phyloP scores from a whole-genome alignment of 2,329 filamentous ascomycete genomes.

The Curvularia lunata region DNA sequence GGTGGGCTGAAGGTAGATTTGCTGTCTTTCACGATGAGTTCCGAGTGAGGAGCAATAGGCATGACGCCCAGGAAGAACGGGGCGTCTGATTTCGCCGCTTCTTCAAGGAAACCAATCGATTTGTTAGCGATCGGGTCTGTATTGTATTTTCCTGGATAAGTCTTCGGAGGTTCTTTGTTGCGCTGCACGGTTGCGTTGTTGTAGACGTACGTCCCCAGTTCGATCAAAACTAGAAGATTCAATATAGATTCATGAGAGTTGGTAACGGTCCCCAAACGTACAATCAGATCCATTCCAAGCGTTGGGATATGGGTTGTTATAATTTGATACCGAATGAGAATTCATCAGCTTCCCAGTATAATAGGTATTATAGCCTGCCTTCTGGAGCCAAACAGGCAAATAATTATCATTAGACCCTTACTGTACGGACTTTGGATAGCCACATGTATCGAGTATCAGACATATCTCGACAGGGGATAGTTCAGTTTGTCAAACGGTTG shows the following conservation, averaged over 20 bases:
- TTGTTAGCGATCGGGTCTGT: slow-evolving; percentile 66
- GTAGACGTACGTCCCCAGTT: slow-evolving; percentile 65
- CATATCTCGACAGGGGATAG: no score
- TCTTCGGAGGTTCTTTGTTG: slow-evolving; percentile 62
- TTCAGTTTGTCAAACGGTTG: not conserved
- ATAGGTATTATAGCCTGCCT: slow-evolving; percentile 70
- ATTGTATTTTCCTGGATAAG: slow-evolving; percentile 61
- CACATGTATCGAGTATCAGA: slow-evolving; percentile 45
- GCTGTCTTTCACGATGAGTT: not conserved
- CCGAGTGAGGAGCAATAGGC: slow-evolving; percentile 68
- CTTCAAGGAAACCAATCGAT: slow-evolving; percentile 64
- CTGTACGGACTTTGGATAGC: slow-evolving; percentile 68
- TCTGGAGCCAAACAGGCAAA: slow-evolving; percentile 70
- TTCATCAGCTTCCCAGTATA: slow-evolving; percentile 75
- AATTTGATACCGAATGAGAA: slow-evolving; percentile 64
- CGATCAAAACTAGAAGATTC: not conserved
- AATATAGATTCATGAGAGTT: not conserved
- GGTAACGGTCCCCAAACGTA: slow-evolving; percentile 60
- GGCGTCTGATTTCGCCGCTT: slow-evolving; percentile 50
- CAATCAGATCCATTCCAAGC: slow-evolving; percentile 67
- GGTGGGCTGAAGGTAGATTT: not conserved
- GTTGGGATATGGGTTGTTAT: slow-evolving; percentile 61
- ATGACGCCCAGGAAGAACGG: slow-evolving; percentile 64
- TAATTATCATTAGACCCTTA: slow-evolving; percentile 70
- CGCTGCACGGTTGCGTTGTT: slow-evolving; percentile 68